A percentile compares a stretch with the other conserved stretches of the same genome.
Evolutionary conservation across 495 filamentous ascomycete species (phyloP).

Genomic region (Aspergillus diversus): DNA sequence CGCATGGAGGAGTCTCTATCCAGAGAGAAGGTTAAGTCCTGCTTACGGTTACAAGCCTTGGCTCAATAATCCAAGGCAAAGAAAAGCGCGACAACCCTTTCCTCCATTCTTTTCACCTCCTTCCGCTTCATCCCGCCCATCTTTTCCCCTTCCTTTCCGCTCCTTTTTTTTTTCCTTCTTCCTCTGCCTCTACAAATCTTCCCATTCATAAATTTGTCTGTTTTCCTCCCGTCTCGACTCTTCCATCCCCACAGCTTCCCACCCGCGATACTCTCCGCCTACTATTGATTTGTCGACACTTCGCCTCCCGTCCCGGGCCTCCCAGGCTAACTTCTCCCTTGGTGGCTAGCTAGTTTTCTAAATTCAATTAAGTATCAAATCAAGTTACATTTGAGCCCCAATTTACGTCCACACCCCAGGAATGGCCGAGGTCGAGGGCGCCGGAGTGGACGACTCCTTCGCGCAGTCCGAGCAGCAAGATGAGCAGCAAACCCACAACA

Average conservation of each 20-base stretch:
- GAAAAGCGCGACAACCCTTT: conserved; percentile 3
- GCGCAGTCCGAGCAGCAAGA: conserved; percentile 46
- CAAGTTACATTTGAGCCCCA: not conserved
- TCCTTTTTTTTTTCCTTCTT: conserved; percentile 17
- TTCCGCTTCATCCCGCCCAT: conserved; percentile 18
- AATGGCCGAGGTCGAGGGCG: conserved; percentile 48
- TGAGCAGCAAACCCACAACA: conserved; percentile 52
- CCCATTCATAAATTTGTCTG: conserved; percentile 1
- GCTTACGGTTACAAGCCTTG: not conserved
- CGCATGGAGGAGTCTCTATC: too few species aligned
- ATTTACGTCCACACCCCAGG: conserved; percentile 14
- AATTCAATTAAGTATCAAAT: not conserved
- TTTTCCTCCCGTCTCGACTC: not conserved
- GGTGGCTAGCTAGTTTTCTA: not conserved
- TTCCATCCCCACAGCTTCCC: conserved; percentile 13
- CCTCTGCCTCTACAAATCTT: conserved; percentile 16
- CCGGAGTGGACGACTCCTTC: conserved; percentile 51
- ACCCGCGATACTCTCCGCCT: conserved; percentile 6
- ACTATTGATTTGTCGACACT: conserved; percentile 9
- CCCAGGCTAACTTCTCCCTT: not conserved
- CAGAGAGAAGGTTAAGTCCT: not conserved
- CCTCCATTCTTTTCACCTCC: conserved; percentile 22
- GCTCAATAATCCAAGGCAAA: not conserved
- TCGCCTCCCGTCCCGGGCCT: not conserved
- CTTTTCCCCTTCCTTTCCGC: conserved; percentile 14